Evolutionary conservation across 2,329 filamentous ascomycete species (phyloP), one percentile per base, ranked within the genome.

Genomic region (Neopestalotiopsis clavispora): DNA sequence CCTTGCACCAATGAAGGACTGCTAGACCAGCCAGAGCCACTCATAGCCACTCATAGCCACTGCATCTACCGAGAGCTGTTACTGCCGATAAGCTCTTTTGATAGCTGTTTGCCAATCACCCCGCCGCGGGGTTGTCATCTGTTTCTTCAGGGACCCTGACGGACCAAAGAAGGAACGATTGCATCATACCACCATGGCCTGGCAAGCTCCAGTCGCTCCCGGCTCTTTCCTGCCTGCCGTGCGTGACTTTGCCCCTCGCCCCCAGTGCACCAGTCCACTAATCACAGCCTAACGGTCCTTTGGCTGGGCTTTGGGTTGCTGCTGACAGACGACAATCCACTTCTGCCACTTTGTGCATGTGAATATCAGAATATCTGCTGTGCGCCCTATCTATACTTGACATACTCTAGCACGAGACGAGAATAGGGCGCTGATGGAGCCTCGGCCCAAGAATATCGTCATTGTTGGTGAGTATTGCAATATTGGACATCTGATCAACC

Each of bases 381-480:
- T 52, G 45, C 45, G n/a, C 45, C 14, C 20, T 23, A 20, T 34
- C 23, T 66, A 34, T 52, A 57, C 42, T 57, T 45, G 42, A 38
- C 23, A 17, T 56, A 20, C 28, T 23, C 13, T 57, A 52, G 45
- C 45, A 52, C 45, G 45, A 52, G 45, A 30, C n/a, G 42, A 57
- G 42, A 23, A 66, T 57, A 66, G 64, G 49, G 64, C 5, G 6
- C 57, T 52, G 38, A 67, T 67, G 66, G 67, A 70, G 42, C 66
- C 69, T 42, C 64, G 67, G 28, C 64, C 64, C 14, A 68, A 64
- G 59, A 57, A 70, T 49, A 69, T 70, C 61, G 65, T 70, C 64
- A 69, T 70, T 28, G 45, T 70, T 28, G 83, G 83, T 84, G 74
- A 69, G 82, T 78, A 64, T 20, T 40, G n/a, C 63, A 28, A 30